Percentiles rank a stretch among this genome's conserved stretches.
These are phyloP conservation scores for Ophiostoma tasmaniense DNA, from an alignment of 2,329 filamentous ascomycete genomes.

Conservation along the genomic window DNA sequence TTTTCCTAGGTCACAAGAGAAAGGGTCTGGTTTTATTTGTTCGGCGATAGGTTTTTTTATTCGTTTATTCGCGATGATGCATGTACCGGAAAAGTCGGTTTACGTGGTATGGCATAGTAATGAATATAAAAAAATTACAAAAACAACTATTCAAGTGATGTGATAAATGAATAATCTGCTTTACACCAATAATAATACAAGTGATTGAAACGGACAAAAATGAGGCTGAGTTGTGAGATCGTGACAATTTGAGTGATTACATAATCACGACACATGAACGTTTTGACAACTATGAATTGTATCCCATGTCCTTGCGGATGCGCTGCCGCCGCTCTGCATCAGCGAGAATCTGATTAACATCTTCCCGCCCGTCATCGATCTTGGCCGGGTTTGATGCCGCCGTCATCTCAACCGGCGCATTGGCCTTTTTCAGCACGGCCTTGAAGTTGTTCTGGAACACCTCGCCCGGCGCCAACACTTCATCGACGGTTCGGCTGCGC, in stretches of 20 bases:
- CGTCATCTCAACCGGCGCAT: not conserved
- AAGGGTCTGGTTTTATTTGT: constrained; percentile 9
- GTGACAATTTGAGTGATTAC: not conserved
- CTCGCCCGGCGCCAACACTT: constrained; percentile 44
- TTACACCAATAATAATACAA: not conserved
- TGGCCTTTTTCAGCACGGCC: constrained; percentile 29
- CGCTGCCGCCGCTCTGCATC: constrained; percentile 32
- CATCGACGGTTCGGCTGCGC: constrained; percentile 53
- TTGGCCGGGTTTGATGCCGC: constrained; percentile 22
- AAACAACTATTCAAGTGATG: not conserved
- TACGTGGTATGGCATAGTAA: not conserved
- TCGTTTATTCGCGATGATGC: constrained; percentile 13
- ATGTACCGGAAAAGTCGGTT: constrained; percentile 15
- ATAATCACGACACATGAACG: not conserved
- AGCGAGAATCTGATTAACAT: constrained; percentile 35
- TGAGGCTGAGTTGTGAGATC: not conserved
- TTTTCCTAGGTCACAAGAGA: not conserved
- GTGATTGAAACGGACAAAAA: not conserved
- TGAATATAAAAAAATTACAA: not conserved
- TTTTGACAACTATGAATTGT: constrained; percentile 5
- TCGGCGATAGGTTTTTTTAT: constrained; percentile 6
- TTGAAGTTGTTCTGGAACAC: constrained; percentile 32
- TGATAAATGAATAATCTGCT: no score
- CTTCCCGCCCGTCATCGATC: constrained; percentile 28
- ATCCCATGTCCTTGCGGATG: constrained; percentile 30